Evolutionary conservation across 1,284 basidiomycete genomes (phyloP).

Genomic region (Schizophyllum commune): DNA sequence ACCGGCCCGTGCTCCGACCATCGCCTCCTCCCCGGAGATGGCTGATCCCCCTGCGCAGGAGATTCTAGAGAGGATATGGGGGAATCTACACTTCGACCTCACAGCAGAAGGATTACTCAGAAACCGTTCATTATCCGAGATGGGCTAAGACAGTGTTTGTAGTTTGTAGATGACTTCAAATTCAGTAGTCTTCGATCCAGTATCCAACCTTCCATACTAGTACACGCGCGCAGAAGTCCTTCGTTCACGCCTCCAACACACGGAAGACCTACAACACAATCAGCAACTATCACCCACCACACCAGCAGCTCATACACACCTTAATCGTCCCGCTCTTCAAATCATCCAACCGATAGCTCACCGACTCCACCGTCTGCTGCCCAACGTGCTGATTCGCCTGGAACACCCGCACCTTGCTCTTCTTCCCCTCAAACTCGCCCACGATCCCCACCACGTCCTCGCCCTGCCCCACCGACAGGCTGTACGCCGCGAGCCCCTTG

Average conservation of each 20-base stretch:
- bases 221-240: too few relatives aligned
- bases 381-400: conserved; percentile 78
- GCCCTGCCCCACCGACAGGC: conserved; percentile 52
- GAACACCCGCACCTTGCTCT: conserved; percentile 75
- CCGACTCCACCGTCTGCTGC: conserved; percentile 69
- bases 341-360: conserved; percentile 83
- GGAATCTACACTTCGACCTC: too few relatives aligned
- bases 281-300: not conserved
- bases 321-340: conserved; percentile 78
- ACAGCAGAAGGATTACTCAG: too few relatives aligned
- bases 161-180: too few relatives aligned
- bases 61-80: too few relatives aligned
- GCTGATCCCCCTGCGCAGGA: too few relatives aligned
- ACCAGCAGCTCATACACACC: conserved; percentile 32
- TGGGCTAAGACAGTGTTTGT: too few relatives aligned
- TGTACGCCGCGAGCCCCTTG: conserved; percentile 73
- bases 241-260: conserved; percentile 17
- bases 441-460: conserved; percentile 70
- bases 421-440: conserved; percentile 77
- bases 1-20: too few relatives aligned
- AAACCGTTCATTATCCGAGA: too few relatives aligned
- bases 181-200: too few relatives aligned
- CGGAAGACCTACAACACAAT: conserved; percentile 29
- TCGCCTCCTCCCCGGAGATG: too few relatives aligned
- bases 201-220: too few relatives aligned